Evolutionary conservation across 2,329 filamentous ascomycete genomes (phyloP).

Genomic region (Colletotrichum spaethianum): DNA sequence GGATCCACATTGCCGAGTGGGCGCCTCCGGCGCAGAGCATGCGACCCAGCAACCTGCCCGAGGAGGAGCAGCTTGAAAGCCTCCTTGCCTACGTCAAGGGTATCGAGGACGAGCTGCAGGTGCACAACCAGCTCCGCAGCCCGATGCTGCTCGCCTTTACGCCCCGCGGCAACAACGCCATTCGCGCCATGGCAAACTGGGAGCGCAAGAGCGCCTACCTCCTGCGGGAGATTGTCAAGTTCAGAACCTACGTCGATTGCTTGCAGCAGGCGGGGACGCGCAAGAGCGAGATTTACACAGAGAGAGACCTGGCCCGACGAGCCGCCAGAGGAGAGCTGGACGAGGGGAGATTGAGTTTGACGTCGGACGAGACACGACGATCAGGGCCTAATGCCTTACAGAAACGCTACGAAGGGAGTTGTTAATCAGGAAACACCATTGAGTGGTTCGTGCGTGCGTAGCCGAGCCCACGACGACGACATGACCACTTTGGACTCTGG

Average conservation of each 20-base stretch:
- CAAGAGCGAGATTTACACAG: constrained; percentile 79
- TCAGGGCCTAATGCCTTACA: constrained; percentile 45
- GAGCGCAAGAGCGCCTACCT: constrained; percentile 95
- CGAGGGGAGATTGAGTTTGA: constrained; percentile 56
- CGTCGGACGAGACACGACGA: constrained; percentile 53
- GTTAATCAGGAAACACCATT: background rate
- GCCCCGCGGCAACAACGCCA: constrained; percentile 83
- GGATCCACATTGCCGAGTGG: constrained; percentile 89
- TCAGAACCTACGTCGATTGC: constrained; percentile 93
- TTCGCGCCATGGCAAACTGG: constrained; percentile 95
- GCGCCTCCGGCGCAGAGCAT: constrained; percentile 90
- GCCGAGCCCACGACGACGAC: constrained; percentile 36
- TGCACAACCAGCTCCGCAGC: constrained; percentile 89
- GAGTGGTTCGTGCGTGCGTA: background rate
- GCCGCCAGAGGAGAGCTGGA: constrained; percentile 63
- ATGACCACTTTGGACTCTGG: constrained; percentile 25
- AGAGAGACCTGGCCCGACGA: constrained; percentile 67
- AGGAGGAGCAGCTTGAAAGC: constrained; percentile 84
- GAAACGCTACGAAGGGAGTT: background rate
- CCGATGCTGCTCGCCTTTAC: constrained; percentile 93
- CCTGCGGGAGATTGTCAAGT: constrained; percentile 95
- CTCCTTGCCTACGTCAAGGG: constrained; percentile 85
- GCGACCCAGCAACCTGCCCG: constrained; percentile 83
- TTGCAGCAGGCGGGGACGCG: constrained; percentile 78
- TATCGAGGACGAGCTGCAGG: constrained; percentile 87